Evolutionary conservation across 108 stramenopile genomes (phyloP).

Genomic region (Nannochloropsis gaditana): DNA sequence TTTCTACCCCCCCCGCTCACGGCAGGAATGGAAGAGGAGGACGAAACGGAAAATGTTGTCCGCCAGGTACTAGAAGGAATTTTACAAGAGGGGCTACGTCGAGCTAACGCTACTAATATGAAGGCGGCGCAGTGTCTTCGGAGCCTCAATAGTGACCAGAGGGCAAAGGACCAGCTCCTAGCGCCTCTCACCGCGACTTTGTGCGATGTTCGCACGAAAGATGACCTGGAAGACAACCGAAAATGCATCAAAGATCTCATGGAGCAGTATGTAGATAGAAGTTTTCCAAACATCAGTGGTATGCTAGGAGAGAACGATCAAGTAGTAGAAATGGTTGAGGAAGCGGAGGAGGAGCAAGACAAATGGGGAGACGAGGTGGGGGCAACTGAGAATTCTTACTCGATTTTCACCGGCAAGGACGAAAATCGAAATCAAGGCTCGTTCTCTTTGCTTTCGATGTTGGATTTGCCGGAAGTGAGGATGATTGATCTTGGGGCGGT

Average conservation of each 20-base stretch:
- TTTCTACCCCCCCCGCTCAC: too few species aligned
- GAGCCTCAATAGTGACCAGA: not conserved
- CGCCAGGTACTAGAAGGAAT: not conserved
- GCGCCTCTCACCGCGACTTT: not conserved
- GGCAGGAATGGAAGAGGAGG: not conserved
- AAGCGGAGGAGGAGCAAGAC: not conserved
- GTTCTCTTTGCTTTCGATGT: not conserved
- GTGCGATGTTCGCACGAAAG: not conserved
- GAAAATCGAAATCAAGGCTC: not conserved
- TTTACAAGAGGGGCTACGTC: not conserved
- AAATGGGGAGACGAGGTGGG: not conserved
- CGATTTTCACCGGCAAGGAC: not conserved
- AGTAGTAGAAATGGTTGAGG: constrained; percentile 4
- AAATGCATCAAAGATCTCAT: not conserved
- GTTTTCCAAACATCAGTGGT: not conserved
- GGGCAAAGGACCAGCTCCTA: not conserved
- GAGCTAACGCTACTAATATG: too few species aligned
- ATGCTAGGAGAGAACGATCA: not conserved
- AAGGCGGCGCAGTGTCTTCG: not conserved
- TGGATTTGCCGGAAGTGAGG: not conserved
- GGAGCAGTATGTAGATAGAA: not conserved
- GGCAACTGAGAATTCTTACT: not conserved
- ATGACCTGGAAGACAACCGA: not conserved
- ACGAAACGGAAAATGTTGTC: not conserved
- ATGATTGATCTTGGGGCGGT: not conserved